Base-by-base conservation (phyloP, 805 yeast species). In the Maudiozyma pseudohumilis region DNA sequence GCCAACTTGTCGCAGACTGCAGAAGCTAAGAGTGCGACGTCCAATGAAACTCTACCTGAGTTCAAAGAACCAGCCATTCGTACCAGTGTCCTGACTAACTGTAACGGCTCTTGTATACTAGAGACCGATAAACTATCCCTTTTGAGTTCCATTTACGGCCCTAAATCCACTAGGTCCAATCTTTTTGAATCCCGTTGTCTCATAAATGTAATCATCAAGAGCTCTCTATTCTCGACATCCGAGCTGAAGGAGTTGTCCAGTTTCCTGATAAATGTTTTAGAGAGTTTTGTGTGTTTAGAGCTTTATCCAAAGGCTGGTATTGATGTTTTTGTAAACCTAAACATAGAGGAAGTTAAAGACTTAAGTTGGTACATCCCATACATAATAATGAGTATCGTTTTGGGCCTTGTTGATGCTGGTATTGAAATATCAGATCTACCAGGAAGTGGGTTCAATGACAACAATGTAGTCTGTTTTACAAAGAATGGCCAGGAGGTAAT, bases 231-330 rank as follows among this genome's bases (percentile, higher is more conserved):
- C 31, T 35, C 42, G 15, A 47, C 52, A 8, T 41, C 46, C 10
- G 49, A 56, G 31, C 26, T 55, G 20, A 73, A 56, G 56, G 74
- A 50, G 55, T 71, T 49, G 59, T 73, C 59, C 44, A 63, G 34
- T 44, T 69, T 58, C 43, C 54, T 56, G 43, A 61, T 50, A 40
- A 63, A 52, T 49, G 62, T 58, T 41, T 62, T 63, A 41, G 59
- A 60, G 24, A 56, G 63, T 30, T 60, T 62, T 26, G 52, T 66
- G 33, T 55, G 62, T 39, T 63, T 85, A 24, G 73, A 73, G 11
- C 77, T 78, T 43, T 92, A 92, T 56, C 96, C 97, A 4, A 89
- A 89, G 59, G 83, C 95, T 2, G 77, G 88, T 15, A 84, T 89
- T 40, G 92, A 80, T 51, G 70, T 89, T 12, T 80, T 78, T 44